Evolutionary conservation across 2,329 filamentous ascomycete genomes (phyloP).

Genomic region (Juglanconis oblonga): DNA sequence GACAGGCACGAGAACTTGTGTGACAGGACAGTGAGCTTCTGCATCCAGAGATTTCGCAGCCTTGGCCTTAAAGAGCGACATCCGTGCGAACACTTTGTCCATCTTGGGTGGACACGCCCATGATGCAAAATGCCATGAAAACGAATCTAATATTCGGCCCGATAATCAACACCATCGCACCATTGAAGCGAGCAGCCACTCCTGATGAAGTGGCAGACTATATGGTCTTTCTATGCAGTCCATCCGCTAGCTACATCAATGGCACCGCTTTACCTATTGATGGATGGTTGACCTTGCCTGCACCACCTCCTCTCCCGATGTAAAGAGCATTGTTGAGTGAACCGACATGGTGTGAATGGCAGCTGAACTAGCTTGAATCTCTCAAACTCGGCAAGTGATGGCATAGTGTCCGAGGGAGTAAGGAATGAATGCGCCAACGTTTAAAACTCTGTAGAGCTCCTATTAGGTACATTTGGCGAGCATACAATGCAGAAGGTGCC

Average conservation of each 20-base stretch:
- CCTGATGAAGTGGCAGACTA: constrained; percentile 20
- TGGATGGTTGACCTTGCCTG: neutral
- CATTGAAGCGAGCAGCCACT: constrained; percentile 12
- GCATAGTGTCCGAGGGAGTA: no score
- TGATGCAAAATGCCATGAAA: constrained; percentile 22
- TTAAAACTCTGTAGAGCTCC: no score
- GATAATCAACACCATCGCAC: constrained; percentile 13
- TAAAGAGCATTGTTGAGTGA: neutral
- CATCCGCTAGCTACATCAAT: constrained; percentile 17
- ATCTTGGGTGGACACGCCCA: constrained; percentile 29
- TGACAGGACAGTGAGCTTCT: no score
- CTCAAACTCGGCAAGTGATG: no score
- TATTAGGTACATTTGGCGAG: no score
- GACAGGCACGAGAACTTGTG: no score
- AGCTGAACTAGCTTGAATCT: no score
- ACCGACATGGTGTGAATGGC: neutral
- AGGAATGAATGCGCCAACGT: no score
- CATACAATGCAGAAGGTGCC: no score
- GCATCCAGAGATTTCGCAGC: no score
- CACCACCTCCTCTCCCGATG: constrained; percentile 1
- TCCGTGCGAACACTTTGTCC: constrained; percentile 33
- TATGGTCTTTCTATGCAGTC: constrained; percentile 17
- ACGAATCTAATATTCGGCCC: constrained; percentile 13
- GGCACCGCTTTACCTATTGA: constrained; percentile 6
- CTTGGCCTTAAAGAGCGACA: constrained; percentile 26